A percentile compares a stretch with the other conserved stretches of the same genome.
These are phyloP conservation scores for Nakazawaea populi DNA, from an alignment of 805 yeast genomes.

Conservation along the genomic window DNA sequence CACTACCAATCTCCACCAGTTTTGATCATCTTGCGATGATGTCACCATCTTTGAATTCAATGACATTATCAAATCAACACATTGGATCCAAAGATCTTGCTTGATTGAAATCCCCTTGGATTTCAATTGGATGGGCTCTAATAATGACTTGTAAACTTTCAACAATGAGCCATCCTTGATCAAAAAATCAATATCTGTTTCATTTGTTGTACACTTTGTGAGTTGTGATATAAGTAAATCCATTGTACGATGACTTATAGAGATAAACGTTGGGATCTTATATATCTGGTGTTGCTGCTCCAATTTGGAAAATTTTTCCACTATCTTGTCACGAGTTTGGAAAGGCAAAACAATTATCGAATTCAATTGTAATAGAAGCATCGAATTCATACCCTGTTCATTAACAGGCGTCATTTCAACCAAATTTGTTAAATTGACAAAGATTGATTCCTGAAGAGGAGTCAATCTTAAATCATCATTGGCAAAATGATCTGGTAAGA, in stretches of 20 bases:
- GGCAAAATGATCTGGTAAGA: conserved; percentile 47
- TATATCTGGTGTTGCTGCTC: conserved; percentile 20
- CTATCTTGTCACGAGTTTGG: conserved; percentile 51
- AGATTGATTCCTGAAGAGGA: conserved; percentile 53
- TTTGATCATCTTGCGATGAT: conserved; percentile 15
- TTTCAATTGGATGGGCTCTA: conserved; percentile 45
- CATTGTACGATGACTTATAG: conserved; percentile 46
- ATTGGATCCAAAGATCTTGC: conserved; percentile 48
- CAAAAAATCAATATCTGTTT: conserved; percentile 27
- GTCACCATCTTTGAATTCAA: conserved; percentile 27
- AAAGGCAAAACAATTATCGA: conserved; percentile 53
- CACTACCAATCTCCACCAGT: conserved; percentile 35
- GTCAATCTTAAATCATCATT: conserved; percentile 55
- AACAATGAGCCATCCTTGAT: conserved; percentile 38
- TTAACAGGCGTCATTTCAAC: conserved; percentile 17
- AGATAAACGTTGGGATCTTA: conserved; percentile 57
- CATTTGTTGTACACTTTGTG: conserved; percentile 16
- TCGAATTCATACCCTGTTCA: conserved; percentile 30
- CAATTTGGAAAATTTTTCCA: conserved; percentile 41
- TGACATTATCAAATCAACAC: conserved; percentile 34
- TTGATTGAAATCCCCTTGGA: conserved; percentile 27
- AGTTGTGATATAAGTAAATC: conserved; percentile 33
- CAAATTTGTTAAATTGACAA: conserved; percentile 37
- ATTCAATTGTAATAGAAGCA: conserved; percentile 48
- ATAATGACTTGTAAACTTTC: conserved; percentile 41